phyloP scores from a whole-genome alignment of 164 flowering plant genomes.

The Vitis rotundifolia region DNA sequence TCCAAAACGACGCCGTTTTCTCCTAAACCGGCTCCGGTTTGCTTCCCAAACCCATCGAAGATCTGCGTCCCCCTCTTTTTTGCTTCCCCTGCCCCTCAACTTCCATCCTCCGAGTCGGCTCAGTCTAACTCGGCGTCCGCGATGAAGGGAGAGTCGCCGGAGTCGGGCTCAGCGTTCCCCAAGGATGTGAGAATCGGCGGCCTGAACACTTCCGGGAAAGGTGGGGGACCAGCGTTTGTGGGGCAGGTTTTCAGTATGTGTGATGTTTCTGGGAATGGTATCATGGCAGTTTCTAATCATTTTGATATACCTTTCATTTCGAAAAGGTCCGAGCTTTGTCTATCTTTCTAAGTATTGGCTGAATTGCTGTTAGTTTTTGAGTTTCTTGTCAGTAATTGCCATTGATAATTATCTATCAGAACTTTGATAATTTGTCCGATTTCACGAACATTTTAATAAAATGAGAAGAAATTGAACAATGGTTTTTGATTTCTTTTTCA shows the following conservation, averaged over 20 bases:
- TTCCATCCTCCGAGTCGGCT: constrained; percentile 13
- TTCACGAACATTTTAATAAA: too few species aligned
- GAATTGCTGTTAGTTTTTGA: neutral
- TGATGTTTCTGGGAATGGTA: constrained; percentile 88
- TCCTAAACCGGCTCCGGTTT: neutral
- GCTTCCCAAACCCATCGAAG: constrained; percentile 10
- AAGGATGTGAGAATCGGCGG: constrained; percentile 54
- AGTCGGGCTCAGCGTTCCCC: constrained; percentile 45
- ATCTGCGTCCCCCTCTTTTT: constrained; percentile 22
- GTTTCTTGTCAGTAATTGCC: neutral
- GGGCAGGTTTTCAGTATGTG: constrained; percentile 98
- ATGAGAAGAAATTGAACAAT: too few species aligned
- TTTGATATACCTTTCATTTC: constrained; percentile 76
- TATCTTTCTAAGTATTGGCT: neutral
- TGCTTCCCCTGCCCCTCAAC: constrained; percentile 10
- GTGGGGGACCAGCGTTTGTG: constrained; percentile 93
- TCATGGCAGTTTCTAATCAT: constrained; percentile 86
- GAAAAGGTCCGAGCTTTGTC: constrained; percentile 44
- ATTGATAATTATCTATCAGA: neutral
- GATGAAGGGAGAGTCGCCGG: constrained; percentile 20
- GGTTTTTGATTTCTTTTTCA: too few species aligned
- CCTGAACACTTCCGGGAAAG: constrained; percentile 41
- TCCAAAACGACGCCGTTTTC: constrained; percentile 20
- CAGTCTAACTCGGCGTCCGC: constrained; percentile 13
- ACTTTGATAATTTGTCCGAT: too few species aligned